A percentile compares a stretch with the other conserved stretches of the same genome.
Evolutionary conservation across 2,329 filamentous ascomycete species (phyloP).

Genomic region (Ophiostoma sp.): DNA sequence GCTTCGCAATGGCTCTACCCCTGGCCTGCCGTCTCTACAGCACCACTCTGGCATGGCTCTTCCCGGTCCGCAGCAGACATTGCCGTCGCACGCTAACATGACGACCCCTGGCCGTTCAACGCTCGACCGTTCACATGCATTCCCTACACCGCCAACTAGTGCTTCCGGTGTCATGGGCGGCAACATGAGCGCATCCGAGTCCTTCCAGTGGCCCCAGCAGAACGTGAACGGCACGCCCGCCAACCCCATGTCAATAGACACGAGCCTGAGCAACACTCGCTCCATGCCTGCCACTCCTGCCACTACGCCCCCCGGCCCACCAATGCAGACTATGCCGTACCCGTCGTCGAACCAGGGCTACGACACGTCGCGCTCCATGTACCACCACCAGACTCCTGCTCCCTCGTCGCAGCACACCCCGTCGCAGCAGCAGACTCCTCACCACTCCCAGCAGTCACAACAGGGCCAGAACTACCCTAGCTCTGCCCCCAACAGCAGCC

Average conservation of each 20-base stretch:
- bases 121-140: conserved; percentile 82
- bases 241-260: conserved; percentile 77
- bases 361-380: conserved; percentile 69
- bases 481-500: conserved; percentile 53
- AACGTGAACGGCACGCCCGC: conserved; percentile 57
- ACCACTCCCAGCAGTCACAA: conserved; percentile 39
- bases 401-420: conserved; percentile 63
- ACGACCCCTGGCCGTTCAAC: conserved; percentile 55
- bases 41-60: conserved; percentile 56
- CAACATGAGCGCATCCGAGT: conserved; percentile 66
- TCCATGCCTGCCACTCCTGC: conserved; percentile 89
- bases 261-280: conserved; percentile 67
- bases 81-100: conserved; percentile 64
- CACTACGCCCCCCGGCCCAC: conserved; percentile 76
- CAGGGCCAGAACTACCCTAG: conserved; percentile 57
- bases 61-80: conserved; percentile 48
- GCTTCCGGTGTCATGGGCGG: conserved; percentile 74
- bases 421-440: conserved; percentile 56
- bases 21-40: conserved; percentile 61
- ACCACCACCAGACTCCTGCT: conserved; percentile 62
- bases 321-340: conserved; percentile 76
- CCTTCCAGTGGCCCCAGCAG: conserved; percentile 69
- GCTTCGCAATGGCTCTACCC: conserved; percentile 54
- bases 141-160: conserved; percentile 88
- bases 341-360: conserved; percentile 63